Evolutionary conservation across 2,329 filamentous ascomycete species (phyloP).

Genomic region (Parafenestella ontariensis): DNA sequence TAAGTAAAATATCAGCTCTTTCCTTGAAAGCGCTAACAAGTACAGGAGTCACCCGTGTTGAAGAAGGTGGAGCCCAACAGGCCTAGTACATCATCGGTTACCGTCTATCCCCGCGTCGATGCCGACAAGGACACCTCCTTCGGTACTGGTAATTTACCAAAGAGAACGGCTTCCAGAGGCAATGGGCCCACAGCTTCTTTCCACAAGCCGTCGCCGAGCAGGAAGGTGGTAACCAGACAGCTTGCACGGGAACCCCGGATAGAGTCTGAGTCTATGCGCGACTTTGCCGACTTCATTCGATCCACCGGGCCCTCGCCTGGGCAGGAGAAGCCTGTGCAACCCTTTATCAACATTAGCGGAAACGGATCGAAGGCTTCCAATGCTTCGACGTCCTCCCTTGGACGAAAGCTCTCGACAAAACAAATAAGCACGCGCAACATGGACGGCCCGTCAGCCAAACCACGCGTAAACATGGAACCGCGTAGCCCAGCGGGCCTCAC

Average conservation of each 20-base stretch:
- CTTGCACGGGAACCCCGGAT: slow-evolving; percentile 75
- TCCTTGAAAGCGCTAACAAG: slow-evolving; percentile 9
- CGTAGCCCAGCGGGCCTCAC: slow-evolving; percentile 73
- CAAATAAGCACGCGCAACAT: slow-evolving; percentile 17
- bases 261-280: slow-evolving; percentile 73
- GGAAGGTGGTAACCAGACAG: slow-evolving; percentile 36
- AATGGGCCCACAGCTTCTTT: slow-evolving; percentile 25
- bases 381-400: slow-evolving; percentile 34
- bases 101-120: slow-evolving; percentile 41
- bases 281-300: slow-evolving; percentile 89
- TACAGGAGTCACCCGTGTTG: slow-evolving; percentile 29
- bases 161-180: slow-evolving; percentile 28
- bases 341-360: slow-evolving; percentile 38
- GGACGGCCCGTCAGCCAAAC: slow-evolving; percentile 34
- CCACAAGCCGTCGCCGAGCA: slow-evolving; percentile 33
- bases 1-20: slow-evolving; percentile 36
- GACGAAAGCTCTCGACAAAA: slow-evolving; percentile 37
- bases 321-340: slow-evolving; percentile 42
- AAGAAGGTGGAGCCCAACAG: slow-evolving; percentile 27
- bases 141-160: slow-evolving; percentile 35
- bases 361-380: slow-evolving; percentile 24
- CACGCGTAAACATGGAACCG: slow-evolving; percentile 54
- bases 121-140: slow-evolving; percentile 38
- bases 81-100: slow-evolving; percentile 32
- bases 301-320: slow-evolving; percentile 70